A percentile compares a stretch with the other conserved stretches of the same genome.
Evolutionary conservation across 176 grass and related monocot genomes (phyloP).

Genomic region (Musa schizocarpa): DNA sequence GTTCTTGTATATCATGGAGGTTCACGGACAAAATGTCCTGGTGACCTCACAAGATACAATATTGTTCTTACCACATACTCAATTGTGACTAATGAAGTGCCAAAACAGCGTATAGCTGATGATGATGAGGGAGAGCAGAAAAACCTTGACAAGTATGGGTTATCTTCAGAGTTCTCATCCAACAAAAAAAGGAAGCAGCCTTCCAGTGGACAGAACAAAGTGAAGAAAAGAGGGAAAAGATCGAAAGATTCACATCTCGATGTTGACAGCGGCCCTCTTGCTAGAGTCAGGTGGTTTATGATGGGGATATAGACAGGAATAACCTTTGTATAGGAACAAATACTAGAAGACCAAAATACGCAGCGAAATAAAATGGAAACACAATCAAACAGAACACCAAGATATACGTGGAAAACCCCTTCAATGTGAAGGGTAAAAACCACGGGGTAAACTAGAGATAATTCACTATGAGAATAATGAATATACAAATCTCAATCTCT

Average conservation of each 20-base stretch:
- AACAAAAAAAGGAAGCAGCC: conserved; percentile 65
- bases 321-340: too few species aligned
- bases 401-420: too few species aligned
- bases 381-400: too few species aligned
- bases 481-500: too few species aligned
- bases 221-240: conserved; percentile 74
- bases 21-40: conserved; percentile 70
- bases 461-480: too few species aligned
- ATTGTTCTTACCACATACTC: conserved; percentile 93
- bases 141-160: conserved; percentile 50
- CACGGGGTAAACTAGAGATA: too few species aligned
- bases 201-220: conserved; percentile 25
- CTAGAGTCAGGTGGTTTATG: conserved; percentile 92
- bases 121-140: conserved; percentile 63
- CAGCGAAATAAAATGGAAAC: too few species aligned
- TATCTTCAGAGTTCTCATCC: conserved; percentile 38
- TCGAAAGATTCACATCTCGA: conserved; percentile 48
- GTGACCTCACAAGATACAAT: conserved; percentile 78
- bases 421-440: too few species aligned
- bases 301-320: too few species aligned
- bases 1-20: conserved; percentile 97
- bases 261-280: conserved; percentile 64
- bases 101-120: conserved; percentile 53
- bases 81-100: conserved; percentile 95
- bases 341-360: too few species aligned